These are phyloP conservation scores for Neonectria sp. DNA, from an alignment of 2,329 filamentous ascomycete species.

Conservation along the genomic window DNA sequence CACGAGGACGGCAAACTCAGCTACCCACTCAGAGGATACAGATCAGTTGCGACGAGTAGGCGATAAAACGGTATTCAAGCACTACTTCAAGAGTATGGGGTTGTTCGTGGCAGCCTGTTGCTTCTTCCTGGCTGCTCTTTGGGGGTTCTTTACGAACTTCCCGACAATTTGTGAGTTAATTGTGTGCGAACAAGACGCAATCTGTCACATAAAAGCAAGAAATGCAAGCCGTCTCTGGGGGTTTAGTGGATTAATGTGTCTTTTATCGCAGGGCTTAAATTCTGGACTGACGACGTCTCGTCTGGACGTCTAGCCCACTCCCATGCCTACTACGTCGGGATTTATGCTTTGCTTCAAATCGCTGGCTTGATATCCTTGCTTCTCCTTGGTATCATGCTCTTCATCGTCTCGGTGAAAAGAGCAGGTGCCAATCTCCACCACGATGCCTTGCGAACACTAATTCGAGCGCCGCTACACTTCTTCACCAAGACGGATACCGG, in stretches of 20 bases:
- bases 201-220: neutral
- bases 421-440: slow-evolving; percentile 26
- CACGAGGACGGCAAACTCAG: neutral
- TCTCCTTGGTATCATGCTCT: slow-evolving; percentile 13
- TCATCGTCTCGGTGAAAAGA: slow-evolving; percentile 19
- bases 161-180: slow-evolving; percentile 50
- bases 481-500: slow-evolving; percentile 52
- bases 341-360: slow-evolving; percentile 27
- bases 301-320: slow-evolving; percentile 5
- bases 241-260: neutral
- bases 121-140: slow-evolving; percentile 40
- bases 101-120: slow-evolving; percentile 23
- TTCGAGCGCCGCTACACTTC: slow-evolving; percentile 50
- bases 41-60: slow-evolving; percentile 48
- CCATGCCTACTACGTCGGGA: slow-evolving; percentile 29
- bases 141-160: slow-evolving; percentile 48
- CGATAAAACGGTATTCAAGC: slow-evolving; percentile 51
- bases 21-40: slow-evolving; percentile 3
- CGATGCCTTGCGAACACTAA: slow-evolving; percentile 23
- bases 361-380: slow-evolving; percentile 16
- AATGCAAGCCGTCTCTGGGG: neutral
- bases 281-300: slow-evolving; percentile 32
- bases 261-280: slow-evolving; percentile 35
- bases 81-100: slow-evolving; percentile 52
- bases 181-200: neutral